Conservation (phyloP, 1,284 basidiomycete genomes). For the Leccinum variabile region DNA sequence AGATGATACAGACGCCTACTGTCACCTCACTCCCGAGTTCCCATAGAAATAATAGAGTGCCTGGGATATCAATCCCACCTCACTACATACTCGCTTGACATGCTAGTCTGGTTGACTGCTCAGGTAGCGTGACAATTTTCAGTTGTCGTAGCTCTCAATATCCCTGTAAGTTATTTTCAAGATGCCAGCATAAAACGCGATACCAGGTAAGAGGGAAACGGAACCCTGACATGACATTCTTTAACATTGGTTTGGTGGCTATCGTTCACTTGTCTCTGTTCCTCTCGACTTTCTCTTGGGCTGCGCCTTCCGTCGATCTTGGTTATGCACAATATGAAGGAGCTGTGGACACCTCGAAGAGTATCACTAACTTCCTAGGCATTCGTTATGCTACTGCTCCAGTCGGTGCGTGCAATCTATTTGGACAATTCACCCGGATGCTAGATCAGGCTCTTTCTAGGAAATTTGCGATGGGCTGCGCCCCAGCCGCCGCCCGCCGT, state of each 20-base stretch:
- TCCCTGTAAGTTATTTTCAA: background rate
- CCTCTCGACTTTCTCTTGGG: background rate
- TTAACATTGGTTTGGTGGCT: background rate
- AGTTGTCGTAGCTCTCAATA: background rate
- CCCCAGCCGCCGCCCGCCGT: conserved; percentile 24
- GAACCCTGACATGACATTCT: conserved; percentile 1
- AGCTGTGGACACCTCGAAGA: conserved; percentile 19
- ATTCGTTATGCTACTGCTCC: conserved; percentile 38
- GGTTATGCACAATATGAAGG: conserved; percentile 38
- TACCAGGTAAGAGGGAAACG: background rate
- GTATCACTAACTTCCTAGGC: conserved; percentile 34
- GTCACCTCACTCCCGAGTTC: background rate
- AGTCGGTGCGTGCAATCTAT: conserved; percentile 22
- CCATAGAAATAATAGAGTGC: background rate
- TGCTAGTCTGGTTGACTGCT: background rate
- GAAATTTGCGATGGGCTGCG: conserved; percentile 27
- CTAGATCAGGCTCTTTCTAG: conserved; percentile 15
- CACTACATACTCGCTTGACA: background rate
- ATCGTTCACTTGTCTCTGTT: conserved; percentile 2
- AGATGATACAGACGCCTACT: no score
- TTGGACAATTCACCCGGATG: background rate
- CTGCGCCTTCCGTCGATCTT: conserved; percentile 16
- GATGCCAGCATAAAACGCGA: background rate
- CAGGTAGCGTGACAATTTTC: background rate
- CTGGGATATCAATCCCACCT: background rate